These are phyloP conservation scores for Salix udensis DNA, from an alignment of 345 rosid genomes.

Conservation along the genomic window DNA sequence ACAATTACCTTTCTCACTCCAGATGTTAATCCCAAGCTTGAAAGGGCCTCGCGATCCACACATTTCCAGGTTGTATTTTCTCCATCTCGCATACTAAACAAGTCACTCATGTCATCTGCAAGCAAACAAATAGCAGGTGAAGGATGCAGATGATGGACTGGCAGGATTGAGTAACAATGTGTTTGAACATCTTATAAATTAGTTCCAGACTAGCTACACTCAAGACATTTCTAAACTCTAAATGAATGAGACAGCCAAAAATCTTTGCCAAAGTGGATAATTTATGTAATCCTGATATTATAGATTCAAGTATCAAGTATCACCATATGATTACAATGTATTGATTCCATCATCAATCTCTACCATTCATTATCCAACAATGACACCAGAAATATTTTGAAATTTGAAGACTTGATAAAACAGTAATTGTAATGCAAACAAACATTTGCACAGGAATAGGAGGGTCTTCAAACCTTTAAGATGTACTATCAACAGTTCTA, in stretches of 20 bases:
- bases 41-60: constrained; percentile 43
- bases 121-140: neutral
- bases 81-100: constrained; percentile 28
- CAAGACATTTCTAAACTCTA: neutral
- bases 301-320: neutral
- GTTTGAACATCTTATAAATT: neutral
- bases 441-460: neutral
- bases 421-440: neutral
- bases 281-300: neutral
- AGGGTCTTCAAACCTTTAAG: constrained; percentile 48
- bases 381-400: neutral
- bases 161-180: neutral
- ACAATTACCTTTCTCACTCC: constrained; percentile 61
- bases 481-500: constrained; percentile 53
- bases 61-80: constrained; percentile 39
- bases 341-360: neutral
- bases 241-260: neutral
- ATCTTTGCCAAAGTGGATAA: neutral
- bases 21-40: constrained; percentile 60
- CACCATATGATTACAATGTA: neutral
- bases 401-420: neutral
- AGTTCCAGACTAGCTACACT: neutral
- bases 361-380: neutral
- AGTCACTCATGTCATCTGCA: constrained; percentile 33
- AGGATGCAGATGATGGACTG: neutral